phyloP scores from a whole-genome alignment of 257 asterid species.

The Solanum medicagineum region DNA sequence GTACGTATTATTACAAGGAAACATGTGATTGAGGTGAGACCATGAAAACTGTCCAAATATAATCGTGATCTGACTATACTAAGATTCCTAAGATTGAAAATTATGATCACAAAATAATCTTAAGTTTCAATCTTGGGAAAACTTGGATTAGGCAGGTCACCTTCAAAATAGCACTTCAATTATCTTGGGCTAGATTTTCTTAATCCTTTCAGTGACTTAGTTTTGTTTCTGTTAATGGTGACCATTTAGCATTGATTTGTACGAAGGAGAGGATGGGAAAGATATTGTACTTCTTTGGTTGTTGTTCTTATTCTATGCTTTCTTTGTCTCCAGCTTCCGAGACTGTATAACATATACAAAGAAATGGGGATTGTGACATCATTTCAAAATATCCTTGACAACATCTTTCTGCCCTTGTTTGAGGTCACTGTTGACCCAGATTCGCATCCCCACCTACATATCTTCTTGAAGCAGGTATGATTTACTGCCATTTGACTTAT shows the following conservation, averaged over 20 bases:
- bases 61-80: neutral
- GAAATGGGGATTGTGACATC: constrained; percentile 99
- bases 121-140: neutral
- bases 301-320: constrained; percentile 9
- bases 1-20: neutral
- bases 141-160: neutral
- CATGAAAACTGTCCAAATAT: neutral
- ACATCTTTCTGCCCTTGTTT: constrained; percentile 84
- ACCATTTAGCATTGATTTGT: neutral
- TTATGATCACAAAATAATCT: neutral
- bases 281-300: neutral
- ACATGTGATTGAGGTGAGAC: neutral
- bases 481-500: neutral
- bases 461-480: constrained; percentile 79
- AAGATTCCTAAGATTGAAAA: neutral
- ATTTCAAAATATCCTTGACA: constrained; percentile 93
- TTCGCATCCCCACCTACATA: constrained; percentile 96
- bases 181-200: neutral
- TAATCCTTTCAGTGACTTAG: neutral
- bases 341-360: constrained; percentile 91
- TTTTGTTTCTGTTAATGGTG: neutral
- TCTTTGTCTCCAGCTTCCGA: constrained; percentile 66
- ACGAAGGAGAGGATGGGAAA: neutral
- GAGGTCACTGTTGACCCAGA: constrained; percentile 95
- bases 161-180: neutral